Evolutionary conservation across 1,284 basidiomycete species (phyloP), one percentile per base, ranked within the genome.

Genomic region (Pseudozyma thailandica): DNA sequence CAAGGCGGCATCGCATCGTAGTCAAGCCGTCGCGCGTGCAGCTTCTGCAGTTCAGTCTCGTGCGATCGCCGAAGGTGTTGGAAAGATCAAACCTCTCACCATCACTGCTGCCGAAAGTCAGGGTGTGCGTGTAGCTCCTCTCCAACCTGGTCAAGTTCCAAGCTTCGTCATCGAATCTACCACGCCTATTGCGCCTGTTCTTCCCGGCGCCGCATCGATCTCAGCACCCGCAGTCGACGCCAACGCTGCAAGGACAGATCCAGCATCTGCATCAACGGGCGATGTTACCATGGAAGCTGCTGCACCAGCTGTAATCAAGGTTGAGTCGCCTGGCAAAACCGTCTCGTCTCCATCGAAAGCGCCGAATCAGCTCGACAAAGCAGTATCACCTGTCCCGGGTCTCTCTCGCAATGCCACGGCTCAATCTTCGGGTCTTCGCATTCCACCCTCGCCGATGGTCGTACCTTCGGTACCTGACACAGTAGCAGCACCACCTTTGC

Each of bases 71-170:
- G 58, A 62, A 47, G 69, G 69, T 7, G 54, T 60, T 9, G 59
- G 54, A 13, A 60, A 64, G 49, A 72, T 72, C 54, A 62, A 56
- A 13, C 69, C 69, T 15, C 63, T 72, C 27, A 72, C 63, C 31
- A 55, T 72, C 41, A 50, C 63, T 7, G 53, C 63, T 9, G 58
- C 69, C 25, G 52, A 71, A 27, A 59, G 37, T 15, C 68, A 71
- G 18, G 68, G 68, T 15, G 68, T 71, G 10, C 61, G 61, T 23
- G 61, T 71, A 6, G 68, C 68, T 43, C 68, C 68, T 8, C 54
- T 71, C 15, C 56, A 64, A 52, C 68, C 68, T 15, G 68, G 68
- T 37, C 68, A 71, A 38, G 68, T 71, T 9, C 68, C 68, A 8
- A 71, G 68, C 46, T 71, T 71, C 30, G 57, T 64, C 53, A 71